phyloP scores from a whole-genome alignment of 148 eudicot species.

The Rhododendron mucronatum region DNA sequence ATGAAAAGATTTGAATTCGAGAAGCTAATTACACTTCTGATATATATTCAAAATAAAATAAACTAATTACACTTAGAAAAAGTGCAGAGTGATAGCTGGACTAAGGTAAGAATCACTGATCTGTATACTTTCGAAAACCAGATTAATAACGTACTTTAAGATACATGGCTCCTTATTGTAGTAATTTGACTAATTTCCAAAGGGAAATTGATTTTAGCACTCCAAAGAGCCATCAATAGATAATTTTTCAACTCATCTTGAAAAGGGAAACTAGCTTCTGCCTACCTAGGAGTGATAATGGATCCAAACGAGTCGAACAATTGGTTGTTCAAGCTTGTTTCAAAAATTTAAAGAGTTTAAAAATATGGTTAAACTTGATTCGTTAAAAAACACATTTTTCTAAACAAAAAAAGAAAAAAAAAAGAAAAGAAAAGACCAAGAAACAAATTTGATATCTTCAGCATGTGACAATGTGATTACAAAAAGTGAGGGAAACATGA shows the following conservation, averaged over 20 bases:
- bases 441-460: background rate
- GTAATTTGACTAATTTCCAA: background rate
- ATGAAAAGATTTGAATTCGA: background rate
- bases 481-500: background rate
- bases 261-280: background rate
- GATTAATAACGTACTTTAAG: background rate
- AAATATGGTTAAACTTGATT: too few relatives aligned
- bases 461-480: background rate
- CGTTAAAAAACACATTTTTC: background rate
- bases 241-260: background rate
- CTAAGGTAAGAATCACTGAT: background rate
- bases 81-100: background rate
- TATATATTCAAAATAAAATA: too few relatives aligned
- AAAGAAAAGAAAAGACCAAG: background rate
- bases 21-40: background rate
- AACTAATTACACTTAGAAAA: background rate
- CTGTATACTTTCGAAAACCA: too few relatives aligned
- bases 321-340: too few relatives aligned
- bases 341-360: too few relatives aligned
- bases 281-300: background rate
- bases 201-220: too few relatives aligned
- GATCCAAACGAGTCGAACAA: too few relatives aligned
- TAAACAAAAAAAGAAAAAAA: background rate
- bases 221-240: background rate
- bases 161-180: too few relatives aligned